phyloP scores from a whole-genome alignment of 2,329 filamentous ascomycete genomes.

The Mycosphaerella sp. region DNA sequence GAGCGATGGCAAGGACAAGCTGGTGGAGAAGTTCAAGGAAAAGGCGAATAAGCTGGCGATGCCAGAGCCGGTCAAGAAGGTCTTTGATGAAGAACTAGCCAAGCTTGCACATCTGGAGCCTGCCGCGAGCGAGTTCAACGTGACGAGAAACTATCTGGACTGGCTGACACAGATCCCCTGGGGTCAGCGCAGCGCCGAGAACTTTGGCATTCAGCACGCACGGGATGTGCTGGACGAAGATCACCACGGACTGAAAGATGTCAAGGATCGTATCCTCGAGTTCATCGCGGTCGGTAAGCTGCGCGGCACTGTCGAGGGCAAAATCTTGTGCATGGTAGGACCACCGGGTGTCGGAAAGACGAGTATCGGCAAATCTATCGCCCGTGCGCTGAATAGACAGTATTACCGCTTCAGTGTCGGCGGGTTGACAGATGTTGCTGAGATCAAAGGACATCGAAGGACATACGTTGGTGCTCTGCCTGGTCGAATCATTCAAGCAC shows the following conservation, averaged over 20 bases:
- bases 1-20: conserved; percentile 95
- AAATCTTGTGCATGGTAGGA: conserved; percentile 96
- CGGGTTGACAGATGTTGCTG: conserved; percentile 91
- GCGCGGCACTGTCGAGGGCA: conserved; percentile 92
- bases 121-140: conserved; percentile 95
- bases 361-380: conserved; percentile 97
- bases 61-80: conserved; percentile 93
- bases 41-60: conserved; percentile 91
- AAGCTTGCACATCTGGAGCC: conserved; percentile 94
- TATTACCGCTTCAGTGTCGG: conserved; percentile 99
- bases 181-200: conserved; percentile 92
- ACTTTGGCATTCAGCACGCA: conserved; percentile 90
- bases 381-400: conserved; percentile 84
- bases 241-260: conserved; percentile 93
- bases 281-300: conserved; percentile 98
- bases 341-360: conserved; percentile 98
- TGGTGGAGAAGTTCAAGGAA: conserved; percentile 95
- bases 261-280: conserved; percentile 96
- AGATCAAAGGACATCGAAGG: conserved; percentile 95
- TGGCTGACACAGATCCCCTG: conserved; percentile 98
- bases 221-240: conserved; percentile 89
- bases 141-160: conserved; percentile 95
- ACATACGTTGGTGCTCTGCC: conserved; percentile 96
- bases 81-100: conserved; percentile 97
- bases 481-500: conserved; percentile 91